These are phyloP conservation scores for Xylariomycetidae sp. DNA, from an alignment of 2,329 filamentous ascomycete genomes.

Conservation along the genomic window DNA sequence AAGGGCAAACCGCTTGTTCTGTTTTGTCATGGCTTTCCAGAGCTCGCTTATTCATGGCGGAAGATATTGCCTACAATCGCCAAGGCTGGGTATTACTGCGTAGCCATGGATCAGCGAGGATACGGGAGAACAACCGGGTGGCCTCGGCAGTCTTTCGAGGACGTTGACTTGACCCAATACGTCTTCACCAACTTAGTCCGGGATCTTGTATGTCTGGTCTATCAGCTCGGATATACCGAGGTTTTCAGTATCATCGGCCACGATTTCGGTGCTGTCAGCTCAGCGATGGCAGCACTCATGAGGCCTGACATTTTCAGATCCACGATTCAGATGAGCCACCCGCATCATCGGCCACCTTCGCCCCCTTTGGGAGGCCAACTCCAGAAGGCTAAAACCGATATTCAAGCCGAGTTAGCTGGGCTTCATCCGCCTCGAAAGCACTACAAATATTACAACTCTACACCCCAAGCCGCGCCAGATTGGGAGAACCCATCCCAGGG, in stretches of 20 bases:
- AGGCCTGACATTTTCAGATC: constrained; percentile 61
- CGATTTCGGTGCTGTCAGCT: constrained; percentile 61
- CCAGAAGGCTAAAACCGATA: constrained; percentile 28
- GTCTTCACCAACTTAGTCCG: constrained; percentile 54
- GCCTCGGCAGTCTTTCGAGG: constrained; percentile 44
- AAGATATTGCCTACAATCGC: constrained; percentile 58
- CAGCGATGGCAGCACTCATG: constrained; percentile 55
- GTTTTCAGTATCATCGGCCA: constrained; percentile 60
- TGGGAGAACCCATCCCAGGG: constrained; percentile 27
- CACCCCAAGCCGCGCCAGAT: constrained; percentile 44
- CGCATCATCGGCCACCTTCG: constrained; percentile 49
- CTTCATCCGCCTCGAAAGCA: constrained; percentile 58
- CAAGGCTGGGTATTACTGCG: constrained; percentile 56
- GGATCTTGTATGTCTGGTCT: constrained; percentile 57
- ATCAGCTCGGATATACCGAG: constrained; percentile 54
- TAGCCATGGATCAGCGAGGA: constrained; percentile 64
- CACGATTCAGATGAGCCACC: constrained; percentile 61
- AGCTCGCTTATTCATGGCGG: constrained; percentile 67
- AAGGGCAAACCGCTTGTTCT: constrained; percentile 50
- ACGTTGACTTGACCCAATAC: constrained; percentile 53
- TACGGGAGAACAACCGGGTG: constrained; percentile 63
- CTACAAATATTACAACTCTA: constrained; percentile 65
- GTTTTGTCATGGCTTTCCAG: constrained; percentile 63
- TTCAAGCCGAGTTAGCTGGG: constrained; percentile 51
- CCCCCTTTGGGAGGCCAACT: constrained; percentile 37